Evolutionary conservation across 345 rosid genomes (phyloP).

Genomic region (Salix caprea): DNA sequence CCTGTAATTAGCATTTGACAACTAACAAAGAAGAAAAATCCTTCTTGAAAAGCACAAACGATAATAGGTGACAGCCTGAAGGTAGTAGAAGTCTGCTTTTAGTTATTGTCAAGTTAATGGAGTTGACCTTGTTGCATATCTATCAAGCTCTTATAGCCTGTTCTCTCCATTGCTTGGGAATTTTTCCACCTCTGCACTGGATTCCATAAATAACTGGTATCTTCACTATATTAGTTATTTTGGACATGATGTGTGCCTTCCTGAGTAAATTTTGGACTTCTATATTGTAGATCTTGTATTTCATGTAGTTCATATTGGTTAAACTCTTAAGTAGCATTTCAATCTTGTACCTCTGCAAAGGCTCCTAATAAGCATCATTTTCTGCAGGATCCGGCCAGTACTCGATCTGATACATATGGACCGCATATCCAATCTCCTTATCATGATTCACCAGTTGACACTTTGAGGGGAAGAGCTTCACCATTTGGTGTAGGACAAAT

Average conservation of each 20-base stretch:
- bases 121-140: background rate
- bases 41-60: background rate
- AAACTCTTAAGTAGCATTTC: background rate
- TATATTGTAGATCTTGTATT: background rate
- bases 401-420: slow-evolving; percentile 50
- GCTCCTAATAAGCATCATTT: slow-evolving; percentile 61
- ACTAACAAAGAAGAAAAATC: background rate
- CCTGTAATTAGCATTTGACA: background rate
- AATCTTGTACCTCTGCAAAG: slow-evolving; percentile 45
- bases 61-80: background rate
- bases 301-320: slow-evolving; percentile 2
- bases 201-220: background rate
- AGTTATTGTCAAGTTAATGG: background rate
- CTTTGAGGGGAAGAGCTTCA: slow-evolving; percentile 46
- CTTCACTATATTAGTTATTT: background rate
- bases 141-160: background rate
- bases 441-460: slow-evolving; percentile 48
- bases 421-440: slow-evolving; percentile 48
- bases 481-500: slow-evolving; percentile 48
- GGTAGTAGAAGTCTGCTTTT: background rate
- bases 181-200: background rate
- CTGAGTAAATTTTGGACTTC: background rate
- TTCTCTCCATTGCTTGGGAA: background rate
- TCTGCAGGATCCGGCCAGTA: slow-evolving; percentile 53
- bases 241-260: background rate